Evolutionary conservation across 305 asterid species (phyloP), one percentile per base, ranked within the genome.

Genomic region (Petunia hybrid): DNA sequence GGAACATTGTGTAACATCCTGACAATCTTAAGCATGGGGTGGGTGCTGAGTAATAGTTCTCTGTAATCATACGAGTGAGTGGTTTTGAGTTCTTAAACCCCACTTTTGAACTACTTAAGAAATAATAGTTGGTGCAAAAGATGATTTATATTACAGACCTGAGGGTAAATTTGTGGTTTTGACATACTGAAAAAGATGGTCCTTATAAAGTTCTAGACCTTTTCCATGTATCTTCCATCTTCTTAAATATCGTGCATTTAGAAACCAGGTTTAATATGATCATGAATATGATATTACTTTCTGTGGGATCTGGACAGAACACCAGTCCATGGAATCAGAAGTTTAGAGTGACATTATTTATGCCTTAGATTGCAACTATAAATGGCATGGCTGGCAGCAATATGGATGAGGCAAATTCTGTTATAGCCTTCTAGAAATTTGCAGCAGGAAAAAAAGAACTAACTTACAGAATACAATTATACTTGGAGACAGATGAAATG

Each of bases 301-400:
- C 63, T 5, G 45, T 35, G 46, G 63, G 56, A 4, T 13, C 36
- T 36, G 78, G 36, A 46, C 63, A 73, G 78, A 36, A 46, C 55
- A 73, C 51, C 78, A 51, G 43, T 51, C 36, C 46, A 2, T 12
- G 14, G 46, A 73, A 73, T 73, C 46, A 73, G 13, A 51, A 73
- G 48, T 73, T 73, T 36, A 31, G 43, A 63, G 45, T 73, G 63
- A 45, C 78, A 36, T 7, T 73, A 1, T 7, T 62, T 51, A 53
- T 51, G 43, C 62, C 13, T 8, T 12, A 51, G 78, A 36, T 36
- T 35, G 9, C 13, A 73, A 51, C 78, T 73, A 51, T 73, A 73
- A 51, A 73, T 73, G 63, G 48, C 63, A 73, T 73, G 63, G 48
- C 63, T 73, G 63, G 78, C 43, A 51, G 63, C 78, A 73, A 73